These are phyloP conservation scores for Apiospora rasikravindrae DNA, from an alignment of 2,329 filamentous ascomycete species.

Conservation along the genomic window DNA sequence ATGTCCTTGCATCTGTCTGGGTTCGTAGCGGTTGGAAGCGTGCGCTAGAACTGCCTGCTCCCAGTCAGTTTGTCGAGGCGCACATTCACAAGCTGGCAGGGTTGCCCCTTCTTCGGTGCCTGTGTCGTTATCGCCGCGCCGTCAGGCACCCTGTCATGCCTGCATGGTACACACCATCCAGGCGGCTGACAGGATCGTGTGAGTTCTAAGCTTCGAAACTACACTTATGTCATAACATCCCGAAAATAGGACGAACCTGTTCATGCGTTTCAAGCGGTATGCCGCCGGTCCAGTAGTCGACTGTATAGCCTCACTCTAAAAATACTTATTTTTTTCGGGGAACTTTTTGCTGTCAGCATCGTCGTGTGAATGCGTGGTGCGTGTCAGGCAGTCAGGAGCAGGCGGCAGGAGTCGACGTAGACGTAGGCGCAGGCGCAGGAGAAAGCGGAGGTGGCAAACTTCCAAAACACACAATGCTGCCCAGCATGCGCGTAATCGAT, in stretches of 20 bases:
- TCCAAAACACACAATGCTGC: neutral
- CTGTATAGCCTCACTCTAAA: slow-evolving; percentile 15
- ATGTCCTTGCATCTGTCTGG: neutral
- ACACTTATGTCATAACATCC: slow-evolving; percentile 4
- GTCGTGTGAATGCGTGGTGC: too few relatives aligned
- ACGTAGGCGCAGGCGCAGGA: neutral
- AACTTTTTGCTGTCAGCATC: neutral
- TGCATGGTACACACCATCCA: neutral
- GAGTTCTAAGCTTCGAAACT: slow-evolving; percentile 15
- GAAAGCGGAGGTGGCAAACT: slow-evolving; percentile 7
- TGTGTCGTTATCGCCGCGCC: neutral
- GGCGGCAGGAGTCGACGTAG: too few relatives aligned
- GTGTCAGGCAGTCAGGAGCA: neutral
- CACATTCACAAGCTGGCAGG: neutral
- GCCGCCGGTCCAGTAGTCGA: neutral
- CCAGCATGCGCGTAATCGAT: neutral
- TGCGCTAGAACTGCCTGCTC: neutral
- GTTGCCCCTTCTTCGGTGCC: neutral
- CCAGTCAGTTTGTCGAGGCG: neutral
- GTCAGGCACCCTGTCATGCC: neutral
- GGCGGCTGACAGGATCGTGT: slow-evolving; percentile 10
- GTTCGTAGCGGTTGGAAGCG: neutral
- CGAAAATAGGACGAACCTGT: slow-evolving; percentile 15
- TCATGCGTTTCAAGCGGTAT: slow-evolving; percentile 11
- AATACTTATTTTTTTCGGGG: neutral